Evolutionary conservation across 2,329 filamentous ascomycete species (phyloP).

Genomic region (Talaromyces pinophilus): DNA sequence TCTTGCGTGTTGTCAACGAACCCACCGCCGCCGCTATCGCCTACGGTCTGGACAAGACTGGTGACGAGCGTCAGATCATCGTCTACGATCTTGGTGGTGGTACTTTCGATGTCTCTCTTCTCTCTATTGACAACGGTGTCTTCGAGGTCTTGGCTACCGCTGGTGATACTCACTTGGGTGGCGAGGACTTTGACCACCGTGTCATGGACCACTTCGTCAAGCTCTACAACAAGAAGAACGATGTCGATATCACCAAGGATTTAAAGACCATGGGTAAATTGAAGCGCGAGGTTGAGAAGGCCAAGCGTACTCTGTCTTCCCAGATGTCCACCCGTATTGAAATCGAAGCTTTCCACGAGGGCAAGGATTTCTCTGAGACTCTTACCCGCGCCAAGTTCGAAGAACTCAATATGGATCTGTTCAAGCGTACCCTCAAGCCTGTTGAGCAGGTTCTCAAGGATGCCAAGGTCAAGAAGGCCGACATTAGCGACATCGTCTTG

Average conservation of each 20-base stretch:
- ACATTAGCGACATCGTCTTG: slow-evolving; percentile 94
- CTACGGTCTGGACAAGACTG: slow-evolving; percentile 87
- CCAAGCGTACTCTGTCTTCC: slow-evolving; percentile 95
- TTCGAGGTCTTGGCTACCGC: slow-evolving; percentile 94
- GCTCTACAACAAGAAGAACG: slow-evolving; percentile 98
- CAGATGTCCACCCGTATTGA: slow-evolving; percentile 93
- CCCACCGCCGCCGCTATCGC: slow-evolving; percentile 93
- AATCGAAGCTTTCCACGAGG: slow-evolving; percentile 95
- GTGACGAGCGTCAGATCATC: slow-evolving; percentile 82
- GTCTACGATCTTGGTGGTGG: slow-evolving; percentile 93
- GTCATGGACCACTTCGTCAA: slow-evolving; percentile 96
- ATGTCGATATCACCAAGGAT: slow-evolving; percentile 89
- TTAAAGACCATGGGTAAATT: slow-evolving; percentile 98
- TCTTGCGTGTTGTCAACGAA: slow-evolving; percentile 95
- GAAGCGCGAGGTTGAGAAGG: slow-evolving; percentile 99
- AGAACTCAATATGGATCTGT: slow-evolving; percentile 97
- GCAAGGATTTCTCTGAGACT: slow-evolving; percentile 97
- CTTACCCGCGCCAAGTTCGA: slow-evolving; percentile 99
- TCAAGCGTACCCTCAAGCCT: slow-evolving; percentile 99
- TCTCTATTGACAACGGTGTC: slow-evolving; percentile 87
- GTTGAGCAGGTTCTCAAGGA: slow-evolving; percentile 99
- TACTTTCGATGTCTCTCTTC: slow-evolving; percentile 91
- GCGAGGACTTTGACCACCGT: slow-evolving; percentile 98
- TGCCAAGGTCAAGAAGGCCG: slow-evolving; percentile 92
- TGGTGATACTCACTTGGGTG: slow-evolving; percentile 95